A percentile compares a stretch with the other conserved stretches of the same genome.
phyloP scores from a whole-genome alignment of 208 protist species.

The Jaenimonas drosophilae region DNA sequence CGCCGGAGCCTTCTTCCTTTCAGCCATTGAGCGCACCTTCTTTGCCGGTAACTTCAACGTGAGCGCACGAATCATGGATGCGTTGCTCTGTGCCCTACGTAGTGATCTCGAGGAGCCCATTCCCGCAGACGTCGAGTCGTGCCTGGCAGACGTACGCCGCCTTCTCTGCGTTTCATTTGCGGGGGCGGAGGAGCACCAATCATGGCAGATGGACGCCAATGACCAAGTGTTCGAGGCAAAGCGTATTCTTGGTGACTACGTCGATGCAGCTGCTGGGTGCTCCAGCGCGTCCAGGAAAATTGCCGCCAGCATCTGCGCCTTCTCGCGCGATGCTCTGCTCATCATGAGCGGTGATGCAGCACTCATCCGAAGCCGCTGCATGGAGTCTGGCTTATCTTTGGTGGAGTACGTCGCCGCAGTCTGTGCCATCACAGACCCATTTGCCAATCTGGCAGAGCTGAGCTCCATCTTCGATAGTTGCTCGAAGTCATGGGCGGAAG shows the following conservation, averaged over 20 bases:
- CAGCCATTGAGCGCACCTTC: constrained; percentile 43
- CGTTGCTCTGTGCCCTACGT: constrained; percentile 33
- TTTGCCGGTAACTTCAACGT: constrained; percentile 38
- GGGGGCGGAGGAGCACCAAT: constrained; percentile 8
- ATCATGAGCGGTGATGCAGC: constrained; percentile 58
- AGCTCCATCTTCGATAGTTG: constrained; percentile 15
- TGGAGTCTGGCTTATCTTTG: constrained; percentile 24
- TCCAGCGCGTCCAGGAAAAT: constrained; percentile 4
- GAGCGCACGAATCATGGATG: constrained; percentile 42
- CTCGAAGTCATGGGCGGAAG: too few species aligned
- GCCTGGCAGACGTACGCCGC: constrained; percentile 42
- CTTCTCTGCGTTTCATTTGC: constrained; percentile 26
- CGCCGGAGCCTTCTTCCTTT: constrained; percentile 32
- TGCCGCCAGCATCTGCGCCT: constrained; percentile 33
- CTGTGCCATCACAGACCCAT: constrained; percentile 57
- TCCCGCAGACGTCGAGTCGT: constrained; percentile 43
- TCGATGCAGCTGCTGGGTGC: neutral
- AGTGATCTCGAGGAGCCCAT: constrained; percentile 18
- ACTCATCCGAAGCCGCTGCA: constrained; percentile 35
- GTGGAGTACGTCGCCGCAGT: constrained; percentile 53
- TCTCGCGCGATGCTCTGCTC: constrained; percentile 50
- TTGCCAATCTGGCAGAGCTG: constrained; percentile 32
- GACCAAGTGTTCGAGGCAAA: constrained; percentile 36
- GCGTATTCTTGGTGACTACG: constrained; percentile 15
- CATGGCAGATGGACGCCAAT: constrained; percentile 45